phyloP scores from a whole-genome alignment of 768 basidiomycete species.

The Russula sp. region DNA sequence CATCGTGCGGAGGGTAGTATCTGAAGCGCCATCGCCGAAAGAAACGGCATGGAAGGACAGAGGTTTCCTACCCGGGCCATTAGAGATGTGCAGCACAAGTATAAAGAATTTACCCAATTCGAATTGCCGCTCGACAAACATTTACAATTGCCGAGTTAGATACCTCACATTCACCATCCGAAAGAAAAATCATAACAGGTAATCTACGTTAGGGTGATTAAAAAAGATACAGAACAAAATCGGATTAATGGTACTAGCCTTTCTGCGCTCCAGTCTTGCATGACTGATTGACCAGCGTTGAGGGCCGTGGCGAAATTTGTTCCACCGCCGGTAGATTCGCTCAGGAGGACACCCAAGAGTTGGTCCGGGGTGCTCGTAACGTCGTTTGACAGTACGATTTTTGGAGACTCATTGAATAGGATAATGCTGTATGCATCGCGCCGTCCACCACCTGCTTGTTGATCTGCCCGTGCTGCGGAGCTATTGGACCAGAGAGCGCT shows the following conservation, averaged over 20 bases:
- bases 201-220: constrained; percentile 34
- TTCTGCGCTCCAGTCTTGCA: constrained; percentile 51
- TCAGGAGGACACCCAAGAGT: constrained; percentile 42
- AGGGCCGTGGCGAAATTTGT: constrained; percentile 49
- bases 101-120: constrained; percentile 36
- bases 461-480: constrained; percentile 35
- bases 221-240: background rate
- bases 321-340: constrained; percentile 36
- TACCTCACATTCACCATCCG: constrained; percentile 52
- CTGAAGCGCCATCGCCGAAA: constrained; percentile 44
- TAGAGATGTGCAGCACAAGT: background rate
- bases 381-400: constrained; percentile 43
- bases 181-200: constrained; percentile 56
- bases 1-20: constrained; percentile 47
- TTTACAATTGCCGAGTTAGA: constrained; percentile 41
- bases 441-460: constrained; percentile 33
- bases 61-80: constrained; percentile 42
- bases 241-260: constrained; percentile 36
- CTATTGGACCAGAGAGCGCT: constrained; percentile 51
- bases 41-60: constrained; percentile 58
- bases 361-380: constrained; percentile 46
- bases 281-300: constrained; percentile 36
- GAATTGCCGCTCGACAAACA: constrained; percentile 25
- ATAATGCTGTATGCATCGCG: constrained; percentile 58
- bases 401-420: constrained; percentile 42